Base-by-base conservation (phyloP, 2,329 filamentous ascomycete species). In the Microthyrium microscopicum region DNA sequence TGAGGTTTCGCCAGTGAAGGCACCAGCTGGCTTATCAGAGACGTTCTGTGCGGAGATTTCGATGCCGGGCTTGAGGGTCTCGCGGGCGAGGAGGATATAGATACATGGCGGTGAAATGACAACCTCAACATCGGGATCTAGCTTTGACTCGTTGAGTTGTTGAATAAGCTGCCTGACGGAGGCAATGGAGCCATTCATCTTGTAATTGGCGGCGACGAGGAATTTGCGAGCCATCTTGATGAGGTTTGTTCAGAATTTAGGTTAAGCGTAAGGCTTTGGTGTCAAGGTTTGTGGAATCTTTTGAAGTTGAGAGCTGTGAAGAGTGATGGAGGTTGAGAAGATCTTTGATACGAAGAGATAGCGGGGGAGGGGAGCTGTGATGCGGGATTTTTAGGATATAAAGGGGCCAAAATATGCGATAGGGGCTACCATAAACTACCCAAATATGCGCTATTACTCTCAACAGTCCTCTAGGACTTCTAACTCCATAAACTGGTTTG, bases 121-220 rank as follows among this genome's bases (percentile, higher is more conserved):
- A 52, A 93, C 82, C 76, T 98, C 87, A 82, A 60, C 9, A 30
- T 16, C 17, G 8, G 73, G 53, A 60, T 89, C 81, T 42, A 93
- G 69, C 49, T 77, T 71, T 46, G 89, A 80, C 39, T 74, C 64
- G 66, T 94, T 95, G 51, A 98, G 70, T 66, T 85, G 77, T 42
- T 75, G 64, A 57, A 95, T 74, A 62, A 98, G 94, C 49, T 77
- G 69, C 62, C 81, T 87, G 68, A 93, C 85, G 66, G 77, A 76
- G 62, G 82, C 72, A 57, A 78, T 69, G 49, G 81, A 81, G 59
- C 89, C 87, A 68, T 98, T 98, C 85, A 95, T 95, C 73, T 98
- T 95, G 69, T 95, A 95, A 77, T 98, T 98, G 56, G 85, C 85
- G 61, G 85, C 85, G 60, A 93, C 81, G 60, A 93, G 92, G 70